phyloP scores from a whole-genome alignment of 148 eudicot species.

The Polygonum maritimum region DNA sequence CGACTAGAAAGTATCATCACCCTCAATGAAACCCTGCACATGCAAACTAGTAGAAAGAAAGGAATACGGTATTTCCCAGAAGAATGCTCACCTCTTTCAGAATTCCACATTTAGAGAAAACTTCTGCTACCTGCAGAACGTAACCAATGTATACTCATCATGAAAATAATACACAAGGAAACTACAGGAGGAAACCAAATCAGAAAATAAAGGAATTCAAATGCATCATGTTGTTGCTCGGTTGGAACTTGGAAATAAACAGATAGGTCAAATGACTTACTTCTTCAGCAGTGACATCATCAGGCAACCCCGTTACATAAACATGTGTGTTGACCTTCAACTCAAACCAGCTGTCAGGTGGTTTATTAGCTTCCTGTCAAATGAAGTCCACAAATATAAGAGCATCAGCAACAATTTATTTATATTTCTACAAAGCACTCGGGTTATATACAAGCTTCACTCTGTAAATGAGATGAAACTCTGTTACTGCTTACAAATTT shows the following conservation, averaged over 20 bases:
- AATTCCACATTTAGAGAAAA: slow-evolving; percentile 92
- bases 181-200: background rate
- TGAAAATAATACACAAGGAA: slow-evolving; percentile 9
- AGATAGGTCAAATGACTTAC: slow-evolving; percentile 24
- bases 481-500: background rate
- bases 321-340: slow-evolving; percentile 86
- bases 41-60: background rate
- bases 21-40: background rate
- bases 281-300: slow-evolving; percentile 89
- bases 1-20: background rate
- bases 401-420: background rate
- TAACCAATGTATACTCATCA: background rate
- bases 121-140: slow-evolving; percentile 68
- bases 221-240: background rate
- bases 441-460: background rate
- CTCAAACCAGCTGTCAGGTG: slow-evolving; percentile 96
- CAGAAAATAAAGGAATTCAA: background rate
- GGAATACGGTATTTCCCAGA: background rate
- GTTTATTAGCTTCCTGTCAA: slow-evolving; percentile 83
- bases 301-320: slow-evolving; percentile 90
- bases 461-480: background rate
- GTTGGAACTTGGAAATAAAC: background rate
- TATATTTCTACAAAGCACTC: background rate
- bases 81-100: slow-evolving; percentile 64
- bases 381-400: background rate